These are phyloP conservation scores for Ceriops zippeliana DNA, from an alignment of 345 rosid species.

Conservation along the genomic window DNA sequence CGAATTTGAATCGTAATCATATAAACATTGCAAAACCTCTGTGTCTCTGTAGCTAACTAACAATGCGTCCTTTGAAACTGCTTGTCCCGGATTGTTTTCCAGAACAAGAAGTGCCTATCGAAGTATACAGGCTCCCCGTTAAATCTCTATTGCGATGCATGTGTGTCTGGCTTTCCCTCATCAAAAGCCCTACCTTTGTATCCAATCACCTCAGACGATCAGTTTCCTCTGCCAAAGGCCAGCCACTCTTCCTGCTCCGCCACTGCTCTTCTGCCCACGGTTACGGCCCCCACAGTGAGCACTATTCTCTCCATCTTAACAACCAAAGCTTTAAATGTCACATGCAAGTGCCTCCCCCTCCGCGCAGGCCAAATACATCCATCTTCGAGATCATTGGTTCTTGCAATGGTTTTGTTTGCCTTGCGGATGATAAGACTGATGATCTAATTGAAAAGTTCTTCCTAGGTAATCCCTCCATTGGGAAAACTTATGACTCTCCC, in stretches of 20 bases:
- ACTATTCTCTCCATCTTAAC: slow-evolving; percentile 4
- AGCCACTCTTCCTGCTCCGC: neutral
- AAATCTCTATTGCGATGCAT: no score
- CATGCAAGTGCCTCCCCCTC: neutral
- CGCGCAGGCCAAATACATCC: neutral
- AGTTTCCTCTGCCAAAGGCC: no score
- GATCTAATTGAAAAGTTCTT: neutral
- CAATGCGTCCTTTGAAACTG: no score
- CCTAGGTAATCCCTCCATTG: slow-evolving; percentile 1
- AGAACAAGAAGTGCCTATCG: no score
- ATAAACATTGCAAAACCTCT: no score
- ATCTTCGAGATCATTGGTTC: neutral
- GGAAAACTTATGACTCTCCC: neutral
- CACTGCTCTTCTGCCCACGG: neutral
- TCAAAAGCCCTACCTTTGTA: no score
- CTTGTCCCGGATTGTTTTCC: no score
- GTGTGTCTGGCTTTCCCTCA: no score
- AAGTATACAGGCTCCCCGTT: no score
- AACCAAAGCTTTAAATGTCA: neutral
- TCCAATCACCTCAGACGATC: no score
- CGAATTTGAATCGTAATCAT: no score
- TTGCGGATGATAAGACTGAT: neutral
- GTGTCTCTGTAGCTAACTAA: no score
- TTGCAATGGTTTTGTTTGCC: neutral
- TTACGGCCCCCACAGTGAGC: neutral